Percentiles rank a stretch among this genome's conserved stretches.
These are phyloP conservation scores for Pythium chondricola DNA, from an alignment of 352 stramenopile genomes.

Conservation along the genomic window DNA sequence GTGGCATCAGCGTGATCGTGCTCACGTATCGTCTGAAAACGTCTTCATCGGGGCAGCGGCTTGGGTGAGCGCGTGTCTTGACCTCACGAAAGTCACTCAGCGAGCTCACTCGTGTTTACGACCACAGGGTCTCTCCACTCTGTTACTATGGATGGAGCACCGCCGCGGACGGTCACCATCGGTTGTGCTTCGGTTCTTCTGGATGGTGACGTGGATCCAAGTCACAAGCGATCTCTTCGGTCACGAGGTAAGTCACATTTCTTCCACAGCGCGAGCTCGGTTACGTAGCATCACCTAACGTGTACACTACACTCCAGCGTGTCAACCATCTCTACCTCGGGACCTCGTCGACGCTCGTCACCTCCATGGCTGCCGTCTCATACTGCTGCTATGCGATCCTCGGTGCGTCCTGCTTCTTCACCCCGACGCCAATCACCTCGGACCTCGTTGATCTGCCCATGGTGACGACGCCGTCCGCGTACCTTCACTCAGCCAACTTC, in stretches of 20 bases:
- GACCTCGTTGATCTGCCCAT: slow-evolving; percentile 44
- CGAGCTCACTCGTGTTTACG: too few species aligned
- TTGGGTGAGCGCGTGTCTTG: too few species aligned
- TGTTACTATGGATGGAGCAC: slow-evolving; percentile 74
- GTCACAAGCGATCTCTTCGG: slow-evolving; percentile 37
- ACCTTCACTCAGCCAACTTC: slow-evolving; percentile 39
- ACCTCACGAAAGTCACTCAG: too few species aligned
- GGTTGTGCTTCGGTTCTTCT: slow-evolving; percentile 48
- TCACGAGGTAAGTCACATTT: slow-evolving; percentile 17
- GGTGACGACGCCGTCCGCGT: slow-evolving; percentile 51
- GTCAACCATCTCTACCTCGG: slow-evolving; percentile 14
- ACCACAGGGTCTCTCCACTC: slow-evolving; percentile 4
- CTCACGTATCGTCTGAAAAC: too few species aligned
- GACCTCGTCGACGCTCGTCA: slow-evolving; percentile 4
- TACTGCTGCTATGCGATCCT: slow-evolving; percentile 41
- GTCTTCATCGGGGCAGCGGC: too few species aligned
- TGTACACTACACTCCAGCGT: slow-evolving; percentile 1
- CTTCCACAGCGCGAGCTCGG: background rate
- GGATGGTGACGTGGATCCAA: slow-evolving; percentile 51
- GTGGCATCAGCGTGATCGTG: slow-evolving; percentile 29
- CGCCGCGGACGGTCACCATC: slow-evolving; percentile 52
- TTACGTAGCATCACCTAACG: too few species aligned
- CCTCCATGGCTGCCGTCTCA: slow-evolving; percentile 24
- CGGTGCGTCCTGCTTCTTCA: slow-evolving; percentile 40
- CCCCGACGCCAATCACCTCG: slow-evolving; percentile 39